A percentile compares a stretch with the other conserved stretches of the same genome.
phyloP scores from a whole-genome alignment of 2,329 filamentous ascomycete species.

The Arachnopeziza araneosa region DNA sequence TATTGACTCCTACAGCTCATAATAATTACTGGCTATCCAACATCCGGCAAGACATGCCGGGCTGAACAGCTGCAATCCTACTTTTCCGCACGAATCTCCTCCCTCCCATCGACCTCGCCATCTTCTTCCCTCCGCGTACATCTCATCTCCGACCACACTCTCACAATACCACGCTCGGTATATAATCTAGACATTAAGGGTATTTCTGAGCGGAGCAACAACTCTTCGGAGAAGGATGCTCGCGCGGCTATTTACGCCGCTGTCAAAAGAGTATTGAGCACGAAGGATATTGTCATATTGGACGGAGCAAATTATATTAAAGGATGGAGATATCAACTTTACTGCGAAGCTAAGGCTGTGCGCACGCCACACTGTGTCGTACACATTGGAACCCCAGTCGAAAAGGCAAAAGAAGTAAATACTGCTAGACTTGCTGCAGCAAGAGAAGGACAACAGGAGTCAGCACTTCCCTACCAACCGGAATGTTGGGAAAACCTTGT shows the following conservation, averaged over 20 bases:
- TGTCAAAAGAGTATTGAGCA: conserved; percentile 68
- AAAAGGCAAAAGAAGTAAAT: conserved; percentile 54
- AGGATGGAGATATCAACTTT: conserved; percentile 80
- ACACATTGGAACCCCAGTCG: conserved; percentile 52
- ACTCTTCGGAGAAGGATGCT: conserved; percentile 74
- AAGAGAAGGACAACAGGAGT: conserved; percentile 24
- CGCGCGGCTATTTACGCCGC: conserved; percentile 70
- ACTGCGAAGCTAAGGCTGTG: conserved; percentile 77
- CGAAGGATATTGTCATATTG: conserved; percentile 71
- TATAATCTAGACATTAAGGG: conserved; percentile 60
- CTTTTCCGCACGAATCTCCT: conserved; percentile 49
- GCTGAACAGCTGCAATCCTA: conserved; percentile 61
- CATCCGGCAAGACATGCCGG: conserved; percentile 63
- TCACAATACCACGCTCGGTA: conserved; percentile 63
- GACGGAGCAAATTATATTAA: conserved; percentile 87
- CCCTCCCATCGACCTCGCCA: conserved; percentile 28
- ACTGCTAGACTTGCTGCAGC: conserved; percentile 44
- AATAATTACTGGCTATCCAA: conserved; percentile 61
- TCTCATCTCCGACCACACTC: conserved; percentile 66
- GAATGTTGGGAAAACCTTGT: conserved; percentile 32
- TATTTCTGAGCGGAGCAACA: conserved; percentile 62
- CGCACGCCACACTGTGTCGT: conserved; percentile 71
- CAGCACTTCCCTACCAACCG: conserved; percentile 29
- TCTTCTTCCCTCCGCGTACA: conserved; percentile 54
- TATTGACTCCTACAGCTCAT: conserved; percentile 46